Evolutionary conservation across 257 asterid genomes (phyloP).

Genomic region (Handroanthus guayacan): DNA sequence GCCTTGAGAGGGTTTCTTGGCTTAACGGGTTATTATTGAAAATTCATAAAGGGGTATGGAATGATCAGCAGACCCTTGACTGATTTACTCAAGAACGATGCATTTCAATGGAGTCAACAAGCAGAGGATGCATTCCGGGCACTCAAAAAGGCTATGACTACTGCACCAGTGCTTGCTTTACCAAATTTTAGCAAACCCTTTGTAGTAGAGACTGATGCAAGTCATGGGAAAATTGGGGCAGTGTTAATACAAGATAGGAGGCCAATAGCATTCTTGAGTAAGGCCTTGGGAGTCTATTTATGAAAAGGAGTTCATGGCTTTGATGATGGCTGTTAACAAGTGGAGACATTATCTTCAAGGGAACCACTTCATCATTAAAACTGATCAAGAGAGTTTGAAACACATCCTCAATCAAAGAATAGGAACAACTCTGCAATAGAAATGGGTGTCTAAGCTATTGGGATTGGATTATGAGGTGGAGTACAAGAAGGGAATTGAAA

Average conservation of each 20-base stretch:
- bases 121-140: neutral
- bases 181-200: conserved; percentile 4
- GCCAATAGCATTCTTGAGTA: neutral
- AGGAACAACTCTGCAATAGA: neutral
- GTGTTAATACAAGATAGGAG: neutral
- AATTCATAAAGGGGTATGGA: neutral
- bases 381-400: conserved; percentile 1
- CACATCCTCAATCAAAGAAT: neutral
- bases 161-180: neutral
- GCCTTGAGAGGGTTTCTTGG: neutral
- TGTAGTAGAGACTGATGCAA: neutral
- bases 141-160: neutral
- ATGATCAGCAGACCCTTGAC: neutral
- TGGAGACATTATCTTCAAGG: conserved; percentile 24
- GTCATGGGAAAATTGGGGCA: neutral
- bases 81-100: neutral
- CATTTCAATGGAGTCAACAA: neutral
- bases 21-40: neutral
- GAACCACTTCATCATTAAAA: neutral
- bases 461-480: conserved; percentile 2
- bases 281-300: neutral
- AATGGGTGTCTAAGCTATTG: neutral
- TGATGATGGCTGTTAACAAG: neutral
- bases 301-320: neutral
- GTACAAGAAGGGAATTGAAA: neutral